Evolutionary conservation across 192 early-diverging fungal species (phyloP), one percentile per base, ranked within the genome.

Genomic region (Lunasporangiospora selenospora): DNA sequence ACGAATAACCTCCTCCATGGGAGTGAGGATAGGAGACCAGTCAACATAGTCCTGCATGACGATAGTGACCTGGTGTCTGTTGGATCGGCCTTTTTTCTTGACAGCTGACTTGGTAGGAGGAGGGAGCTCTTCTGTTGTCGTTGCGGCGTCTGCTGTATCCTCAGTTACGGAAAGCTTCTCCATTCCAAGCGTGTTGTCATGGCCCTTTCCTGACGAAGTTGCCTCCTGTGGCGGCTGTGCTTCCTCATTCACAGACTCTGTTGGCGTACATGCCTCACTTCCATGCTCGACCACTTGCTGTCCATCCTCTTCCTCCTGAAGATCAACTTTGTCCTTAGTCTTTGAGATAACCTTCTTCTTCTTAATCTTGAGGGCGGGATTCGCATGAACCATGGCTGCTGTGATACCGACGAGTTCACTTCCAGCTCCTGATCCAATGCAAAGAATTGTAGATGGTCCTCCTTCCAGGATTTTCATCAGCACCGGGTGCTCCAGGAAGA

Each of bases 371-470:
- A 38, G 24, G 6, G 39, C 36, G 0, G 69, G 69, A 29, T 60
- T 59, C 24, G 63, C 75, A 23, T 81, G 73, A 8, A 84, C 56
- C 79, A 83, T 83, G 0, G 93, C 95, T 0, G 90, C 87, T 1
- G 88, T 77, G 36, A 98, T 83, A 3, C 90, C 92, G 10, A 93
- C 80, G 39, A 97, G 57, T 75, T 98, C 96, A 29, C 88, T 90
- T 39, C 94, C 96, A 6, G 88, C 86, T 0, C 96, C 96, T 9
- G 89, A 88, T 13, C 96, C 96, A 30, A 95, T 78, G 40, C 84
- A 87, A 23, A 81, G 77, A 2, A 95, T 77, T 6, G 58, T 65
- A 0, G 83, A 85, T 8, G 75, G 73, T 1, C 62, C 51, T 5
- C 50, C 51, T 29, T 89, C 61, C 1, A 94, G 70, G 1, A 34